Base-by-base conservation (phyloP, 1,139 yeast species). In the Geotrichum restrictum region DNA sequence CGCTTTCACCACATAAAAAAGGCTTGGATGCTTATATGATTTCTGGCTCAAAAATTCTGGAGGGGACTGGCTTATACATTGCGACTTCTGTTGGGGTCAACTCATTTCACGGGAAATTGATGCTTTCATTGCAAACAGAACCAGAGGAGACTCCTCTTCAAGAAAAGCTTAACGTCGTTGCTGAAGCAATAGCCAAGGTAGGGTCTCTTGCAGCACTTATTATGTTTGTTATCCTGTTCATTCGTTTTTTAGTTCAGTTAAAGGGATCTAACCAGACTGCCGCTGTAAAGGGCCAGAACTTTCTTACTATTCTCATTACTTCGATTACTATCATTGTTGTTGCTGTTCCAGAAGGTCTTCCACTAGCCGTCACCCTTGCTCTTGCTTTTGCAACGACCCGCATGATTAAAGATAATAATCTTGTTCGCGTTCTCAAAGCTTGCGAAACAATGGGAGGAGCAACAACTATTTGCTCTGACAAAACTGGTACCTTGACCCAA, bases 261-360 rank as follows among this genome's bases (percentile, higher is more conserved):
- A 80, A 85, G 13, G 75, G 80, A 3, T 67, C 77, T 55, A 64
- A 69, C 48, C 55, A 76, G 10, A 69, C 80, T 0, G 72, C 88
- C 2, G 79, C 96, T 6, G 81, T 83, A 64, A 91, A 89, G 73
- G 97, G 96, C 60, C 82, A 87, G 57, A 78, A 78, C 60, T 89
- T 91, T 64, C 76, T 93, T 73, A 85, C 87, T 64, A 87, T 93
- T 56, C 76, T 94, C 60, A 94, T 93, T 64, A 88, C 95, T 34
- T 85, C 98, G 1, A 85, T 93, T 57, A 89, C 98, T 0, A 81
- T 93, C 62, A 82, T 93, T 40, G 98, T 93, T 18, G 98, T 93
- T 50, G 99, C 98, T 0, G 96, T 93, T 16, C 99, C 99, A 1
- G 99, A 94, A 73, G 98, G 98, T 54, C 78, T 93, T 57, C 98